Evolutionary conservation across 2,329 filamentous ascomycete genomes (phyloP), one percentile per base, ranked within the genome.

Genomic region (Trichoderma koningiopsis): DNA sequence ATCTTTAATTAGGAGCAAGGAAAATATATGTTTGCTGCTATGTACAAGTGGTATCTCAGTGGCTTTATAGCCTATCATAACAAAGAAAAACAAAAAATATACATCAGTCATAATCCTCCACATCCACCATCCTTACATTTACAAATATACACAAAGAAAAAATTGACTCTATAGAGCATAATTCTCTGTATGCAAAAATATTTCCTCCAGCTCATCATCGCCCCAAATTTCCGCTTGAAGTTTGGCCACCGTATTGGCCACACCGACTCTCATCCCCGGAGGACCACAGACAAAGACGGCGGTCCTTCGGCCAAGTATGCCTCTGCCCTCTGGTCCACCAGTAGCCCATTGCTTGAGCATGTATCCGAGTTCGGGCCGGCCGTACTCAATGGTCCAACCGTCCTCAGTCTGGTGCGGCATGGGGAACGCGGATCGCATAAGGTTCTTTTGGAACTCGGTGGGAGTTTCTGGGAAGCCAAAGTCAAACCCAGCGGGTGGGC

Each of bases 231-330:
- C 88, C 31, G 87, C 88, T 84, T 98, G 95, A 75, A 97, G 81
- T 69, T 87, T 83, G 3, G 95, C 95, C 29, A 97, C 93, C 0
- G 92, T 92, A 73, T 89, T 92, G n/a, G 92, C 90, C 19, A 97
- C 94, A 73, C 94, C 93, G 14, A 94, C 89, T 72, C 95, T 84
- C 94, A 97, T 96, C 69, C 88, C 85, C 1, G 93, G 89, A 22
- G 95, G 95, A 0, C 95, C 95, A 76, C 95, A 98, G 16, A 98
- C 94, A 78, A 96, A 97, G 6, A 97, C 92, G 73, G 93, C 95
- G 3, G 93, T 94, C 69, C 93, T 84, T 56, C 91, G 85, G 1
- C 95, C 94, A 69, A 96, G 91, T 68, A 91, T 89, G 0, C 89
- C 89, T 57, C 88, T 82, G 3, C 89, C 88, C 72, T 91, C 87